Conservation (phyloP, 1,284 basidiomycete genomes). For the Ganoderma lucidum region DNA sequence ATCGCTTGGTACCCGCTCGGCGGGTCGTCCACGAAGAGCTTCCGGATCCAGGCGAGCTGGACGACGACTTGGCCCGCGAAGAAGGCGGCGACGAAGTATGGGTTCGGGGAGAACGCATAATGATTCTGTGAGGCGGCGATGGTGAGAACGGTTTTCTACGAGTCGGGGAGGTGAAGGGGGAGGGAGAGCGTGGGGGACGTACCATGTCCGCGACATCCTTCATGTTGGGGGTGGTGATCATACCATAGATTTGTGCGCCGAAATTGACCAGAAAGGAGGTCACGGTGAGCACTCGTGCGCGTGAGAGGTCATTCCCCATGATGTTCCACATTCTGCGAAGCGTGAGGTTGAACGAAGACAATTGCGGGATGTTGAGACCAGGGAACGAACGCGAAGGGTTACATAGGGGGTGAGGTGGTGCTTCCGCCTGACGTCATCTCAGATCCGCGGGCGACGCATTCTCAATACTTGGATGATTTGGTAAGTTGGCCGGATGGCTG, state of each 20-base stretch:
- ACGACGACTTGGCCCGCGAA: slow-evolving; percentile 43
- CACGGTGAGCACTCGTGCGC: slow-evolving; percentile 39
- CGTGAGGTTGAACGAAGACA: neutral
- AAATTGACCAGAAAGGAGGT: slow-evolving; percentile 44
- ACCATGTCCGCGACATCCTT: slow-evolving; percentile 46
- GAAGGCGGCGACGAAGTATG: slow-evolving; percentile 45
- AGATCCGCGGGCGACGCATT: too few relatives aligned
- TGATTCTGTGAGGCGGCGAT: slow-evolving; percentile 39
- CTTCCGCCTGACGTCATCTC: neutral
- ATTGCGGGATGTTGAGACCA: neutral
- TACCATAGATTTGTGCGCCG: slow-evolving; percentile 43
- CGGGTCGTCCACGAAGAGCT: slow-evolving; percentile 34
- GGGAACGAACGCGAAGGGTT: neutral
- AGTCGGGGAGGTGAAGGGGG: too few relatives aligned
- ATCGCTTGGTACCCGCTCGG: slow-evolving; percentile 31
- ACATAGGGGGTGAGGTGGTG: neutral
- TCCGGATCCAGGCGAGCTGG: slow-evolving; percentile 43
- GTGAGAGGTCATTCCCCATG: slow-evolving; percentile 42
- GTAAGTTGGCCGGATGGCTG: too few relatives aligned
- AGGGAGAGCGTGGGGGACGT: slow-evolving; percentile 8
- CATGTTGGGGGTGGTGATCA: slow-evolving; percentile 44
- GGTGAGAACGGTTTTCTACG: neutral
- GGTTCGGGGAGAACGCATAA: slow-evolving; percentile 47
- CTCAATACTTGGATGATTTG: too few relatives aligned
- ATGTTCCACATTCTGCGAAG: neutral